Evolutionary conservation across 805 yeast species (phyloP).

Genomic region (Starmerella ratchasimensis): DNA sequence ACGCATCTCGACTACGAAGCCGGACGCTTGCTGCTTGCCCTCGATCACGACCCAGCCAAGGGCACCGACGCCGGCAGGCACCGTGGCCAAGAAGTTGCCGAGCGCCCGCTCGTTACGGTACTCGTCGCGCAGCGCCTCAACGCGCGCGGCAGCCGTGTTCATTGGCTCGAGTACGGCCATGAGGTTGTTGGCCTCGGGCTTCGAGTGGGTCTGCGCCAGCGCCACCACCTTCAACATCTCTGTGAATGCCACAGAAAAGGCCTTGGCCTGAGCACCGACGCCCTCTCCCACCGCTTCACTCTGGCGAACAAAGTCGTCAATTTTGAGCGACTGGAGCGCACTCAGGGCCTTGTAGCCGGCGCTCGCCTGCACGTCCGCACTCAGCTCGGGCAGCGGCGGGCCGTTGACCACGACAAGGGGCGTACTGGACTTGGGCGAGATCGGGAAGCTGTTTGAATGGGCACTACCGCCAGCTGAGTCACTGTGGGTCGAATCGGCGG

Average conservation of each 20-base stretch:
- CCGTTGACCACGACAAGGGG: neutral
- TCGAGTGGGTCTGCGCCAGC: constrained; percentile 35
- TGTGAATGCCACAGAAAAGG: constrained; percentile 14
- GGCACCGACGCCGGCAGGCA: constrained; percentile 80
- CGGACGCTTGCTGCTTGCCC: constrained; percentile 41
- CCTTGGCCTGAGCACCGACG: constrained; percentile 28
- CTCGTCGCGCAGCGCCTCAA: constrained; percentile 55
- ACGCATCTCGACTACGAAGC: constrained; percentile 60
- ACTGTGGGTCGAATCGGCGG: neutral
- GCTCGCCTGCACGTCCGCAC: neutral
- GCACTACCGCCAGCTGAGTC: neutral
- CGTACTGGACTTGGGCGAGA: constrained; percentile 5
- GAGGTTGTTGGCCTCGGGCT: constrained; percentile 48
- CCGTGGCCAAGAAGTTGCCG: constrained; percentile 61
- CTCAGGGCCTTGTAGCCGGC: constrained; percentile 4
- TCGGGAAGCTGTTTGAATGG: neutral
- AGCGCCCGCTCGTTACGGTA: constrained; percentile 49
- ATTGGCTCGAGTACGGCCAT: constrained; percentile 53
- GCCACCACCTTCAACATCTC: constrained; percentile 31
- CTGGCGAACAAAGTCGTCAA: constrained; percentile 9
- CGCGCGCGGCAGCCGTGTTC: constrained; percentile 42
- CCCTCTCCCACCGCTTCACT: constrained; percentile 12
- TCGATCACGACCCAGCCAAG: constrained; percentile 78
- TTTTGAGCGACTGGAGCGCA: constrained; percentile 1
- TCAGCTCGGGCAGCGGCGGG: constrained; percentile 5